Base-by-base conservation (phyloP, 2,329 filamentous ascomycete species). In the Scytalidium sp. region DNA sequence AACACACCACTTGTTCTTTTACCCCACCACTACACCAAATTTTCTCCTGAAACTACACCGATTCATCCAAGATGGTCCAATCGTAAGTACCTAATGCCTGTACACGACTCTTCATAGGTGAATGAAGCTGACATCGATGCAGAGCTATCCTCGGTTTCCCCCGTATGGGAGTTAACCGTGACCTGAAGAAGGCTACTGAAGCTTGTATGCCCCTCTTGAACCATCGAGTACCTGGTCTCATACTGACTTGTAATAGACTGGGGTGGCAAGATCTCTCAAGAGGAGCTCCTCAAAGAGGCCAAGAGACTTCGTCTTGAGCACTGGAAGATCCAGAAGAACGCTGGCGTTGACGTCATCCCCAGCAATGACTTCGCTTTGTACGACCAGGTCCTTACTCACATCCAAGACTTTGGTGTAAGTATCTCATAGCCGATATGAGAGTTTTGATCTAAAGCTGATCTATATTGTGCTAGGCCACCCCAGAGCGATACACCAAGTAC, bases 341-440 rank as follows among this genome's bases (percentile, higher is more conserved):
- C 94, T 61, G 94, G 94, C 69, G 92, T 97, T 74, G 90, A 97
- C 70, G 80, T 94, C 77, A 97, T 99, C 70, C 94, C 94, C 72
- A 96, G 89, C 88, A 99, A 99, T 74, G 94, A 99, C 84, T 99
- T 99, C 70, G 91, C 94, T 63, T 91, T 91, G 78, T 99, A 99
- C 76, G 93, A 97, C 74, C 93, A 97, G 71, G 89, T 97, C 67
- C 86, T 97, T 58, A 87, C 91, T 77, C 93, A 97, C 80, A 97
- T 97, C 73, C 92, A 97, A 80, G 87, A 96, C 75, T 97, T 97
- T 72, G 90, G 89, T 73, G 90, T 93, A 83, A 71, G 88, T 76
- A 39, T 47, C n/a, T 46, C 21, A 15, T 39, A 47, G 47, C 46
- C 46, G 10, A 44, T 50, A 40, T 17, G 27, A 36, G 22, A 32